phyloP scores from a whole-genome alignment of 768 basidiomycete genomes.

The Pisolithus marmoratus region DNA sequence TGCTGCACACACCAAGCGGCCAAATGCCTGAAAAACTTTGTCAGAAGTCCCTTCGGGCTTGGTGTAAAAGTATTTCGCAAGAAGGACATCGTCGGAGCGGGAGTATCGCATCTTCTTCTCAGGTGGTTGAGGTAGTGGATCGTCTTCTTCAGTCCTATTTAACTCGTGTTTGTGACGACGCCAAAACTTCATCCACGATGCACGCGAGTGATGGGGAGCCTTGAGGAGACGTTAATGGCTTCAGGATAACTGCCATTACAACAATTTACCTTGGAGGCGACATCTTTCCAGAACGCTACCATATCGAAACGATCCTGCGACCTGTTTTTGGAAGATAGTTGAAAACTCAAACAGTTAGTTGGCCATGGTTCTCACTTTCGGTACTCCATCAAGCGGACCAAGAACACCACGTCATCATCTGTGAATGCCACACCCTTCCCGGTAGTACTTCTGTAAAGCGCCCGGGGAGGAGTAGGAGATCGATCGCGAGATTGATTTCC shows the following conservation, averaged over 20 bases:
- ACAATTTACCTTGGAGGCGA: slow-evolving; percentile 52
- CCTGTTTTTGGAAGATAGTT: slow-evolving; percentile 24
- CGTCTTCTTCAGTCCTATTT: slow-evolving; percentile 57
- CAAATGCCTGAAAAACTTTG: slow-evolving; percentile 80
- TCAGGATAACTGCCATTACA: neutral
- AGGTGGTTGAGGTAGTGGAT: slow-evolving; percentile 67
- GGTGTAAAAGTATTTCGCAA: slow-evolving; percentile 67
- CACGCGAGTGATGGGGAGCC: slow-evolving; percentile 88
- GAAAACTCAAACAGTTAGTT: neutral
- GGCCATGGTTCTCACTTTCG: slow-evolving; percentile 45
- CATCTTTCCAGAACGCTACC: slow-evolving; percentile 77
- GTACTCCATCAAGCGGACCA: slow-evolving; percentile 73
- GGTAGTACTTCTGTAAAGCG: slow-evolving; percentile 77
- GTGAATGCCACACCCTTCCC: slow-evolving; percentile 90
- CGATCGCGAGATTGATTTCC: slow-evolving; percentile 43
- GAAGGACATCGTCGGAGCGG: slow-evolving; percentile 68
- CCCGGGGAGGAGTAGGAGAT: slow-evolving; percentile 77
- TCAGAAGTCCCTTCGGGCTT: slow-evolving; percentile 80
- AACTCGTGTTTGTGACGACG: slow-evolving; percentile 83
- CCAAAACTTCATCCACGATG: slow-evolving; percentile 95
- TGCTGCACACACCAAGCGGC: slow-evolving; percentile 46
- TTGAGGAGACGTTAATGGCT: slow-evolving; percentile 20
- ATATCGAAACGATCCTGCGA: slow-evolving; percentile 61
- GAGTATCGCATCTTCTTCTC: slow-evolving; percentile 90
- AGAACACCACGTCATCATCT: slow-evolving; percentile 71